Percentiles rank a stretch among this genome's conserved stretches.
Conservation (phyloP, 1,284 basidiomycete species). For the Malassezia sp. region DNA sequence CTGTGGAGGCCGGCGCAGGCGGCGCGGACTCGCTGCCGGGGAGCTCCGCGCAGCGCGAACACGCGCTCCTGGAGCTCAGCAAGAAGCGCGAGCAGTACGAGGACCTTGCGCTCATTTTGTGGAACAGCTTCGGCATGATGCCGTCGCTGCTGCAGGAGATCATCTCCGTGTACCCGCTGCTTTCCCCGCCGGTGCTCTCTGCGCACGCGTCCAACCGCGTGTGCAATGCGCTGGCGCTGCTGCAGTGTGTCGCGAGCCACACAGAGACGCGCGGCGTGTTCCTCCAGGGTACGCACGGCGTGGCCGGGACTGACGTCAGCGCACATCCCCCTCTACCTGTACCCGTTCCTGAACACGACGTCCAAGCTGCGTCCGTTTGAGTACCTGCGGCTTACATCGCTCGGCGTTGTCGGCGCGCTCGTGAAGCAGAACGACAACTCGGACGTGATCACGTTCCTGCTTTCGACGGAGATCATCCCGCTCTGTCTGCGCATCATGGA, state of each 20-base stretch:
- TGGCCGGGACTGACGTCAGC: too few relatives aligned
- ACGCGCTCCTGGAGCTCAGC: slow-evolving; percentile 67
- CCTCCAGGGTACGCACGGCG: too few relatives aligned
- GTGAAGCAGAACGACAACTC: slow-evolving; percentile 95
- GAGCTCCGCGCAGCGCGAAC: slow-evolving; percentile 36
- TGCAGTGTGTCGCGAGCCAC: slow-evolving; percentile 73
- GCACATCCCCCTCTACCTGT: slow-evolving; percentile 95
- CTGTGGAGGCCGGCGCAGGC: slow-evolving; percentile 8
- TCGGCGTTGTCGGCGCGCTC: slow-evolving; percentile 94
- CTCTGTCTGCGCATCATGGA: slow-evolving; percentile 99
- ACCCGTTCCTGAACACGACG: slow-evolving; percentile 97
- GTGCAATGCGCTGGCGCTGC: slow-evolving; percentile 91
- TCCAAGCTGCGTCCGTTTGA: slow-evolving; percentile 98
- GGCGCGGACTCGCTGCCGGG: slow-evolving; percentile 28
- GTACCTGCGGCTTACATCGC: slow-evolving; percentile 89
- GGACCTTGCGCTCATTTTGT: slow-evolving; percentile 89
- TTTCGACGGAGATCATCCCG: slow-evolving; percentile 98
- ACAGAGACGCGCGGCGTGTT: slow-evolving; percentile 41
- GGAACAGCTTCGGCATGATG: slow-evolving; percentile 99
- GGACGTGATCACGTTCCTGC: slow-evolving; percentile 94
- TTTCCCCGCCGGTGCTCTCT: slow-evolving; percentile 88
- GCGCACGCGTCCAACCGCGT: slow-evolving; percentile 98
- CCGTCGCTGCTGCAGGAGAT: slow-evolving; percentile 96
- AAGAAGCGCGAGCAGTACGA: slow-evolving; percentile 99
- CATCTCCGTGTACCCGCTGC: slow-evolving; percentile 90